Base-by-base conservation (phyloP, 257 asterid genomes). In the Nicotiana tomentosiformis region DNA sequence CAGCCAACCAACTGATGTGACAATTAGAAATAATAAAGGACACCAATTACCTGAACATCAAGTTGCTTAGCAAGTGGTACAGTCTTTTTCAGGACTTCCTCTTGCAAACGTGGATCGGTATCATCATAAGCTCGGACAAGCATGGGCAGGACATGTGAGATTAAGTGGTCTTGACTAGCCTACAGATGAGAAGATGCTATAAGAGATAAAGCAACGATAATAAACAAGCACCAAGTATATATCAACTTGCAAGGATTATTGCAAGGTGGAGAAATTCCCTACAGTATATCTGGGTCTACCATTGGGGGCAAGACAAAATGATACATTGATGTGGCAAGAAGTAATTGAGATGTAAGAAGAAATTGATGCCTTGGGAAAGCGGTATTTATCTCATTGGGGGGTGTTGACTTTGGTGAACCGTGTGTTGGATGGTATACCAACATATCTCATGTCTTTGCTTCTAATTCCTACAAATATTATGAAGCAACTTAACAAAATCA, bases 121-220 rank as follows among this genome's bases (percentile, higher is more conserved):
- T 96, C 99, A 87, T 94, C 99, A 83, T 93, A 94, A 77, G 99
- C 98, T 84, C 98, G 96, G 82, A 93, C 92, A 85, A 96, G 94
- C 97, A 91, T 93, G 53, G 99, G 98, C 55, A 94, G 93, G 55
- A 94, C 93, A 85, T 96, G 98, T 30, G 93, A 88, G 84, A 93
- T 83, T 66, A 96, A 90, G 88, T 96, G 96, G 66, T 89, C 97
- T 84, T 87, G 97, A 89, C 93, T 94, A 88, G 98, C 98, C 99
- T 96, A 67, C 89, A 81, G 83, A 20, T 26, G 30, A 89, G 79
- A 84, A 51, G n/a, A 78, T 85, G 82, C 20, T 65, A 74, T 81
- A 7, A 82, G 57, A 51, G 66, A 81, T 60, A 81, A 82, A 65
- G 82, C 80, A 76, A 81, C 11, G 66, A 53, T 37, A 81, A 68